Base-by-base conservation (phyloP, 768 basidiomycete species). In the Termitomyces bulborhizus region DNA sequence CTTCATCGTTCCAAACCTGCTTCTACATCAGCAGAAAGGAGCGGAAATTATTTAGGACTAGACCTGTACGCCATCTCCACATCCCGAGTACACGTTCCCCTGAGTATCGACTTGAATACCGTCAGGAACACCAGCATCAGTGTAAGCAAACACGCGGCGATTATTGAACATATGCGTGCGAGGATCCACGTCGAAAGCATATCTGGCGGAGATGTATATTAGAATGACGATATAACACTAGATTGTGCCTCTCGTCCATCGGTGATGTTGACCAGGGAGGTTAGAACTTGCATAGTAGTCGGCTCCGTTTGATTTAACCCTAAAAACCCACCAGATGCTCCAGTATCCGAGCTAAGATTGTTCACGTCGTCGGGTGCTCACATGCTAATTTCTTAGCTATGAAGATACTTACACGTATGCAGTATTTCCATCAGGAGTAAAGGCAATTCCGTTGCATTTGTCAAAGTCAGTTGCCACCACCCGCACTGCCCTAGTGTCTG, bases 401-500 rank as follows among this genome's bases (percentile, higher is more conserved):
- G 43, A 26, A 11, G 13, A 16, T 24, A 29, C 70, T 21, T 60
- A 75, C 87, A 91, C 73, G 63, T 85, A 92, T 3, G 82, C 88
- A 7, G 72, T 79, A 47, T 68, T 78, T 8, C 88, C 86, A 58
- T 86, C 82, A 1, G 73, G 69, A n/a, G 78, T 79, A 66, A 91
- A 85, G 0, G 86, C 85, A 50, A 92, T 79, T 1, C 89, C 91
- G 62, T 92, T 93, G 43, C 78, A 79, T 59, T 79, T 79, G 55
- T 79, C 76, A 62, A 92, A 86, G n/a, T 83, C 85, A 58, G 88
- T 85, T 2, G 91, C 89, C 3, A 90, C 85, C 7, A 86, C 84
- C 3, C 81, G 79, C 6, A 92, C 79, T 31, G 78, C 68, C 4
- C 86, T 77, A 1, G 84, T 85, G 2, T 73, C 72, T 8, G 85